phyloP scores from a whole-genome alignment of 306 rosid species.

The Fragaria iinumae region DNA sequence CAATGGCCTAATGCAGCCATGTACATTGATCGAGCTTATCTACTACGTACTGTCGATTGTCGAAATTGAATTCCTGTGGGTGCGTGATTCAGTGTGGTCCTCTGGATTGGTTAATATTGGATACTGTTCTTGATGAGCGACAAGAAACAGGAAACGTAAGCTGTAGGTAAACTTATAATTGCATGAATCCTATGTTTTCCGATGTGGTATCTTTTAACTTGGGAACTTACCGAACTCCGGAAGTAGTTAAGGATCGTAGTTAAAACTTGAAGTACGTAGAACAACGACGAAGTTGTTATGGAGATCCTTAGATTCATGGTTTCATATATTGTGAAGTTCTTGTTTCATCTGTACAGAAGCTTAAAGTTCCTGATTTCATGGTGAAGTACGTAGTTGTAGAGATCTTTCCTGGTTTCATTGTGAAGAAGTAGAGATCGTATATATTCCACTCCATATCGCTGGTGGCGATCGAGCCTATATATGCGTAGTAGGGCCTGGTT shows the following conservation, averaged over 20 bases:
- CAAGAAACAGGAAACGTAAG: background rate
- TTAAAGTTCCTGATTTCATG: too few relatives aligned
- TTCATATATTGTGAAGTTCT: too few relatives aligned
- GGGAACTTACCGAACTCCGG: background rate
- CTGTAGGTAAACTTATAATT: background rate
- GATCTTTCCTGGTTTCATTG: background rate
- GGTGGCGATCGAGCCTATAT: too few relatives aligned
- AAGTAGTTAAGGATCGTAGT: background rate
- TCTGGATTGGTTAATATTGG: background rate
- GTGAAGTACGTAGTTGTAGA: background rate
- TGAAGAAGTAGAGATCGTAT: background rate
- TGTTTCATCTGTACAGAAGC: too few relatives aligned
- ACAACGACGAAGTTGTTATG: too few relatives aligned
- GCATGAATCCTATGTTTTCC: background rate
- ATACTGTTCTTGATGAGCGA: background rate
- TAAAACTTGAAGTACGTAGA: too few relatives aligned
- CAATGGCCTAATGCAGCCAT: background rate
- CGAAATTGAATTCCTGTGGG: background rate
- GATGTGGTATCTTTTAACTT: too few relatives aligned
- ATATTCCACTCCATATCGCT: too few relatives aligned
- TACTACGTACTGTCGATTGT: background rate
- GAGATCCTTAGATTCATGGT: too few relatives aligned
- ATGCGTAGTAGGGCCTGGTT: too few relatives aligned
- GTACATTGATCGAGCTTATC: background rate
- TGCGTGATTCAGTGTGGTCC: background rate